Evolutionary conservation across 495 filamentous ascomycete genomes (phyloP), one percentile per base, ranked within the genome.

Genomic region (Cercophora sp.): DNA sequence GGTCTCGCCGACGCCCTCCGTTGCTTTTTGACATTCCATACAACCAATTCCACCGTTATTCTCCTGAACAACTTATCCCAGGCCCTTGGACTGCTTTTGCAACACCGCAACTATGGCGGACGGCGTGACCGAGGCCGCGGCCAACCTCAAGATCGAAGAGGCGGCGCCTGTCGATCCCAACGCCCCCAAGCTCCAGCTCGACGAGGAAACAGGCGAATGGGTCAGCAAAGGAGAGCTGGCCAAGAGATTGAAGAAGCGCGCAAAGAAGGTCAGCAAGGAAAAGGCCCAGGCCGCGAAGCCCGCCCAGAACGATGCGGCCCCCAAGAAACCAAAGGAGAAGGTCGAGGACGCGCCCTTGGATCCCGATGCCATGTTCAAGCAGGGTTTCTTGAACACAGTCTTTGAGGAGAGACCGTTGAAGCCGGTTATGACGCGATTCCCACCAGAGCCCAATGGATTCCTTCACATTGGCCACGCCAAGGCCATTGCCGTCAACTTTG

Each of bases 401-500:
- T 91, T 86, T 75, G 79, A 87, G 48, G 85, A 89, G 69, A 80
- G 86, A 34, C 82, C 88, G 5, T 69, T 75, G 4, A 81, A 83
- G 63, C 68, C 76, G 26, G 82, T 88, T 24, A 63, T 84, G 41
- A 93, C 91, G 8, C 83, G 90, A 59, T 96, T 98, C 68, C 93
- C 93, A 5, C 93, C 93, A 13, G 94, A 97, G 70, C 91, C 91
- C 29, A 86, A 87, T 58, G 84, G 84, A 50, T 87, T 77, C 67
- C 80, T 95, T 11, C 91, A 95, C 61, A 88, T 96, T 27, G 63
- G 62, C 16, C 93, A 97, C 66, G 84, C 84, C 57, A 97, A 97
- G 73, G 93, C 93, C n/a, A 96, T 98, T 69, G 83, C 89, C 0
- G 80, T 97, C 61, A 98, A 97, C 71, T 97, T 97, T 66, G 94